These are phyloP conservation scores for Backusella macrospora DNA, from an alignment of 192 early-diverging fungal species.

Conservation along the genomic window DNA sequence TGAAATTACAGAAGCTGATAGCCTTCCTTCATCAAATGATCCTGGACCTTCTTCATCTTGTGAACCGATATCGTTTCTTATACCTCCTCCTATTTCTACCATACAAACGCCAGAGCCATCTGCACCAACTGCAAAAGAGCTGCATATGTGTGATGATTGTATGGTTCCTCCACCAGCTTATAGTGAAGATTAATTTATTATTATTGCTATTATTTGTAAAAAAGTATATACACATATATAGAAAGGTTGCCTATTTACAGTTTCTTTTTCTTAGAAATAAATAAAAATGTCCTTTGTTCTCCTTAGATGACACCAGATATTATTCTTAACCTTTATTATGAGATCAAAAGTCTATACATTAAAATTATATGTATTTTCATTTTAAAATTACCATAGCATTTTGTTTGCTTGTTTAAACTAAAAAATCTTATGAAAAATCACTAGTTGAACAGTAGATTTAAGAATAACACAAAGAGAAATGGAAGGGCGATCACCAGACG, in stretches of 20 bases:
- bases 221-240: not conserved
- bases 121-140: slow-evolving; percentile 15
- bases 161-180: slow-evolving; percentile 19
- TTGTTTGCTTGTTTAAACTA: too few relatives aligned
- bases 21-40: too few relatives aligned
- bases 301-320: too few relatives aligned
- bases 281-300: slow-evolving; percentile 3
- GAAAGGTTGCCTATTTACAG: not conserved
- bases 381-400: too few relatives aligned
- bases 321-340: too few relatives aligned
- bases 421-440: too few relatives aligned
- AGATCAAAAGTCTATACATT: too few relatives aligned
- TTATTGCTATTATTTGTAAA: too few relatives aligned
- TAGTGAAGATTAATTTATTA: slow-evolving; percentile 16
- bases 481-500: not conserved
- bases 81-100: slow-evolving; percentile 8
- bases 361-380: too few relatives aligned
- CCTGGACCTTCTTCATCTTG: slow-evolving; percentile 4
- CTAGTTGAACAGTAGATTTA: not conserved
- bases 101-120: slow-evolving; percentile 19
- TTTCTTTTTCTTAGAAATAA: not conserved
- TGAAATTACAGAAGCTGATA: too few relatives aligned
- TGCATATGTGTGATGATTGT: slow-evolving; percentile 18
- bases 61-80: not conserved
- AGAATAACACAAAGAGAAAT: not conserved